A percentile compares a stretch with the other conserved stretches of the same genome.
These are phyloP conservation scores for Cyclanthera cordifolia DNA, from an alignment of 306 rosid species.

Conservation along the genomic window DNA sequence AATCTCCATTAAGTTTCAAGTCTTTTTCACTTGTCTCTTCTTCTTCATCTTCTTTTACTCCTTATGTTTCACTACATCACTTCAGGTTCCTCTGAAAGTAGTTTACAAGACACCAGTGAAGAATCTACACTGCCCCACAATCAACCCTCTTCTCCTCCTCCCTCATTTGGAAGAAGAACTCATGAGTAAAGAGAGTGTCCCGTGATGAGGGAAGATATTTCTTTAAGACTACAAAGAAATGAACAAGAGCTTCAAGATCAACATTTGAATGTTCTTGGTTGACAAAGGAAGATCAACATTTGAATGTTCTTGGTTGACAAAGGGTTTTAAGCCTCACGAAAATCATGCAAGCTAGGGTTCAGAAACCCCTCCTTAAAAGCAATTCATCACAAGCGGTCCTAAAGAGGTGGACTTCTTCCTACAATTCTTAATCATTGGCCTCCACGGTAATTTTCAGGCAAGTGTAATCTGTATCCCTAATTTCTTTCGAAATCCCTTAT, in stretches of 20 bases:
- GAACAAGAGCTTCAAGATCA: constrained; percentile 66
- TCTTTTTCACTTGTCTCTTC: background rate
- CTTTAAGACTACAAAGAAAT: constrained; percentile 59
- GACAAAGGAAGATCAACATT: constrained; percentile 53
- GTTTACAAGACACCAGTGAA: background rate
- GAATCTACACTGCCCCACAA: background rate
- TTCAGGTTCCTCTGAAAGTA: background rate
- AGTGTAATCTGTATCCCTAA: constrained; percentile 45
- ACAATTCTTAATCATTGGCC: constrained; percentile 68
- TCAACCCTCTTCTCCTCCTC: constrained; percentile 2
- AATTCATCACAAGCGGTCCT: constrained; percentile 49
- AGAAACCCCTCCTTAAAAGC: constrained; percentile 43
- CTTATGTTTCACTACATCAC: background rate
- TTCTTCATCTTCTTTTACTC: background rate
- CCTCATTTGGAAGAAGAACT: constrained; percentile 13
- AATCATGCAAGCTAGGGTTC: constrained; percentile 82
- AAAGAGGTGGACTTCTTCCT: constrained; percentile 52
- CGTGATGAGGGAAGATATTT: constrained; percentile 49
- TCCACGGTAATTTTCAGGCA: constrained; percentile 45
- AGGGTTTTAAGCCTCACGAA: constrained; percentile 44
- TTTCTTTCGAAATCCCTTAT: constrained; percentile 47
- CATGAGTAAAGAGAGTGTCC: constrained; percentile 36
- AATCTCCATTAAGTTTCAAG: background rate
- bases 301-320: constrained; percentile 55
- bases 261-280: constrained; percentile 59